These are phyloP conservation scores for Lepidium aucheri DNA, from an alignment of 345 rosid genomes.

Conservation along the genomic window DNA sequence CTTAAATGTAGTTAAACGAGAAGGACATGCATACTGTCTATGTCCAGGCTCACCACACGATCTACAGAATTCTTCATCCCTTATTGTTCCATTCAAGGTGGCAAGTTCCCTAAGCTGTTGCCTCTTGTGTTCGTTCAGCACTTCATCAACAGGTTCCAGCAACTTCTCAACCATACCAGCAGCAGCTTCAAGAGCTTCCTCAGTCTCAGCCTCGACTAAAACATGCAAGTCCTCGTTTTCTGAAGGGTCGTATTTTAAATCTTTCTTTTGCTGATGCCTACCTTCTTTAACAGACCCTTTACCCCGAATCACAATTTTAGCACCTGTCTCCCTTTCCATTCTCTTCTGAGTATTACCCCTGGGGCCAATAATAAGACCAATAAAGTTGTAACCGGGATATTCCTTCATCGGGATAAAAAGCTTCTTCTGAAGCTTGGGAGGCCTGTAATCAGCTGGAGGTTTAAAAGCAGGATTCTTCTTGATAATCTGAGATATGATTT, in stretches of 20 bases:
- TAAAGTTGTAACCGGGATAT: conserved; percentile 87
- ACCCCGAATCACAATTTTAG: conserved; percentile 90
- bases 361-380: conserved; percentile 89
- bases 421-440: conserved; percentile 95
- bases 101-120: conserved; percentile 98
- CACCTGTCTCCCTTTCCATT: conserved; percentile 96
- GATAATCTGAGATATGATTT: conserved; percentile 82
- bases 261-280: conserved; percentile 88
- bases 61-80: conserved; percentile 95
- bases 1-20: conserved; percentile 85
- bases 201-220: conserved; percentile 91
- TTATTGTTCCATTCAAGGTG: conserved; percentile 89
- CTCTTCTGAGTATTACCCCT: conserved; percentile 98
- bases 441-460: conserved; percentile 95
- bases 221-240: conserved; percentile 99
- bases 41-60: conserved; percentile 95
- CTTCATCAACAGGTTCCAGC: conserved; percentile 97
- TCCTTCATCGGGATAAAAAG: conserved; percentile 94
- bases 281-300: conserved; percentile 97
- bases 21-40: conserved; percentile 82
- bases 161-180: conserved; percentile 98
- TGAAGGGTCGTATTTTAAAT: conserved; percentile 81
- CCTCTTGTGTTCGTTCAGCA: conserved; percentile 94
- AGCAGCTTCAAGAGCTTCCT: conserved; percentile 85
- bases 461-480: conserved; percentile 87